Evolutionary conservation across 805 yeast species (phyloP).

Genomic region (Saccharomycopsis sp.): DNA sequence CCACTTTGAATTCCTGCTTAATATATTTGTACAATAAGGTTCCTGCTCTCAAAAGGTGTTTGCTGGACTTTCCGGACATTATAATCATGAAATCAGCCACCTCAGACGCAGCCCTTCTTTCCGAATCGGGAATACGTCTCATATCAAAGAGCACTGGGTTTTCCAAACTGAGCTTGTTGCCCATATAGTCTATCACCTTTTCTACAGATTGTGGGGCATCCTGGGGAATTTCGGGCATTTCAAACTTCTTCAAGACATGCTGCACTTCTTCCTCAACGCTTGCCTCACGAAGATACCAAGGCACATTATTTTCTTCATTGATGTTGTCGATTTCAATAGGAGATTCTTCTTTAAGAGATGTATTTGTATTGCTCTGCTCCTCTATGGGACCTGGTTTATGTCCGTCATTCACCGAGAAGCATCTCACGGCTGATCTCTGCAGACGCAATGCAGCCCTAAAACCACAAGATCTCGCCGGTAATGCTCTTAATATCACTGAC

Average conservation of each 20-base stretch:
- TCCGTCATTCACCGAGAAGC: neutral
- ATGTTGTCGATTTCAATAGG: neutral
- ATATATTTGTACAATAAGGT: constrained; percentile 48
- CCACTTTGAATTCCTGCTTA: constrained; percentile 42
- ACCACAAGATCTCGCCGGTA: neutral
- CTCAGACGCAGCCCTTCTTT: constrained; percentile 34
- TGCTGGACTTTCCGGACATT: constrained; percentile 69
- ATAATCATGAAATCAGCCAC: constrained; percentile 49
- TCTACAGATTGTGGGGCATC: constrained; percentile 49
- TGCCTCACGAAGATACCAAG: constrained; percentile 56
- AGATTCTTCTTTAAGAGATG: neutral
- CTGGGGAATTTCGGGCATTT: constrained; percentile 54
- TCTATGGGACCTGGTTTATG: neutral
- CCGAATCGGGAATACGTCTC: constrained; percentile 29
- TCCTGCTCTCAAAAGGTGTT: constrained; percentile 69
- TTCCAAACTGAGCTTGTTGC: constrained; percentile 56
- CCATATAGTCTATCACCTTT: constrained; percentile 40
- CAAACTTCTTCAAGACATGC: constrained; percentile 28
- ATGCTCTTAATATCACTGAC: neutral
- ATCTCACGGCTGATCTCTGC: neutral
- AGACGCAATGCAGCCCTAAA: neutral
- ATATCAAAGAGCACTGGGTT: constrained; percentile 63
- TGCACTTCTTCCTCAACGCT: constrained; percentile 33
- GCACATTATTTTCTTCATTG: constrained; percentile 26
- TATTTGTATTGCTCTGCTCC: no score